phyloP scores from a whole-genome alignment of 208 protist genomes.

The Phytomonas francai region DNA sequence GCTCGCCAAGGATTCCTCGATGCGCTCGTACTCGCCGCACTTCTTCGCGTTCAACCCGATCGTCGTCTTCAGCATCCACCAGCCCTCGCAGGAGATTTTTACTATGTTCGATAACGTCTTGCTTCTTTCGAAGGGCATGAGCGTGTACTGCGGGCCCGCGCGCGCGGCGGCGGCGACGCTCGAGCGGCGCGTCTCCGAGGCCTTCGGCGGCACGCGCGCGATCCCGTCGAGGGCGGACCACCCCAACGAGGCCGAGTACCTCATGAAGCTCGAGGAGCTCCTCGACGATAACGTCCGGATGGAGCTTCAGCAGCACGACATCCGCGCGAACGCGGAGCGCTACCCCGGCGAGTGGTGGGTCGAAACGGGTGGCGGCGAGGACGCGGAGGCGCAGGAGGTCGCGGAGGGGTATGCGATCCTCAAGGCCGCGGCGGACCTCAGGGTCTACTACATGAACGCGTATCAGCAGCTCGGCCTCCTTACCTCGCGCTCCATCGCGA shows the following conservation, averaged over 20 bases:
- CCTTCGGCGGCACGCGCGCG: conserved; percentile 31
- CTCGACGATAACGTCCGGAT: conserved; percentile 60
- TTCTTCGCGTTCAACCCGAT: conserved; percentile 86
- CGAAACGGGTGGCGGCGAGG: conserved; percentile 1
- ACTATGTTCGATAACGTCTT: conserved; percentile 83
- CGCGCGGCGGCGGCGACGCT: conserved; percentile 38
- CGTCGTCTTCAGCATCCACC: conserved; percentile 91
- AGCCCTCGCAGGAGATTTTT: conserved; percentile 87
- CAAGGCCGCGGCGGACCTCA: conserved; percentile 26
- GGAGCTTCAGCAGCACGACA: conserved; percentile 22
- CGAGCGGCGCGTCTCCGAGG: conserved; percentile 36
- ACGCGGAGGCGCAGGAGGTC: conserved; percentile 6
- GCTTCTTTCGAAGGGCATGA: conserved; percentile 72
- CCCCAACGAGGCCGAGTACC: conserved; percentile 76
- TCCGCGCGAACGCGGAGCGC: too few relatives aligned
- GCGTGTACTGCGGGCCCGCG: conserved; percentile 82
- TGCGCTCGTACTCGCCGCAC: conserved; percentile 69
- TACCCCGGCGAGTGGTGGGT: background rate
- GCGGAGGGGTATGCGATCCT: conserved; percentile 37
- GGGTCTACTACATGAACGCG: conserved; percentile 78
- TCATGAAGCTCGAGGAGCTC: conserved; percentile 83
- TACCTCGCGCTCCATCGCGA: conserved; percentile 51
- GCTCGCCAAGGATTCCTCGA: conserved; percentile 75
- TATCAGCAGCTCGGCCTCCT: conserved; percentile 80
- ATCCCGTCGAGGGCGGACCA: conserved; percentile 34